Evolutionary conservation across 352 stramenopile genomes (phyloP), one percentile per base, ranked within the genome.

Genomic region (Phytopythium litorale): DNA sequence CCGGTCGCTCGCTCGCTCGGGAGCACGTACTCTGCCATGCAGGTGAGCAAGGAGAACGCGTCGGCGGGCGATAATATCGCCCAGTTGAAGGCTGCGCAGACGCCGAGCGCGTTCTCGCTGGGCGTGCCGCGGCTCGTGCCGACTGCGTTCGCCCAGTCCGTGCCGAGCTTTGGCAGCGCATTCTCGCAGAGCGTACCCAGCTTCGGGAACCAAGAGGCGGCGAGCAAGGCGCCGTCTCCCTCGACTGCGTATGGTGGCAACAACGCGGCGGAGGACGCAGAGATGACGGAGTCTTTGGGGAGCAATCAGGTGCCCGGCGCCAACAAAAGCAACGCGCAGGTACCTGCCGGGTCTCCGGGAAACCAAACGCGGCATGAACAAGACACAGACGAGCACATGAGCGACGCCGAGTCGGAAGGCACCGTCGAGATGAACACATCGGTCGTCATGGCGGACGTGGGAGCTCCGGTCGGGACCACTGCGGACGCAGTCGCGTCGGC

Each of bases 311-410:
- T 3, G 3, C 0, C 21, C 1, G 30, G 21, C 46, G 12, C 23
- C 12, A 28, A 15, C 25, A 21, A 5, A 11, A 11, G 3, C 42
- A 23, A 25, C 16, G 18, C 21, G 42, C 16, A 48, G 42, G 18
- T 12, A 18, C 1, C 18, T n/a, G 53, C 35, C 2, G 19, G 5
- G 30, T 45, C 30, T 9, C 51, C 12, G 8, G 55, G 40, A 13
- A 60, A 60, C 37, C 58, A 73, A 63, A n/a, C 35, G 65, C 28
- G 4, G 15, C 43, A 46, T 58, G 64, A 75, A 6, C 46, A 53
- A 15, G 68, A 83, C 21, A 67, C 68, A 12, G 71, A 82, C 53
- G 77, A 78, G 19, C 32, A 67, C 15, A 87, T 88, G 73, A 84
- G 71, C 59, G 75, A 81, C 33, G 72, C 58, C 11, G 72, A 58